Base-by-base conservation (phyloP, 2,329 filamentous ascomycete species). In the Alternaria atra region DNA sequence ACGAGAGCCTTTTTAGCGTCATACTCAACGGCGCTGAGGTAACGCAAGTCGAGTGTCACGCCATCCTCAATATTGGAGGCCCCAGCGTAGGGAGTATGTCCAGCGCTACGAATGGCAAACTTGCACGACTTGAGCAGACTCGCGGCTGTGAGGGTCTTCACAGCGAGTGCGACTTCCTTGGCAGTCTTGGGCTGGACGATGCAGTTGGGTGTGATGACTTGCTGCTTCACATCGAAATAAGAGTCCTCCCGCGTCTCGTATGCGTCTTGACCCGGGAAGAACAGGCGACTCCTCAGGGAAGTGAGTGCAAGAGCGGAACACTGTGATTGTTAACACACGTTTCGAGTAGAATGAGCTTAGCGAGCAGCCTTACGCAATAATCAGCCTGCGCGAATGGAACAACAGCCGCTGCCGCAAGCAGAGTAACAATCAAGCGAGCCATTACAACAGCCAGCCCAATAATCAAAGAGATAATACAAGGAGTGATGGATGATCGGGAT, bases 51-150 rank as follows among this genome's bases (percentile, higher is more conserved):
- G 15, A 75, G 60, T 1, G 71, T 74, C 3, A 77, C 68, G 5
- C 74, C 74, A 27, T 67, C 58, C 9, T 73, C 52, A 15, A 75
- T 74, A 9, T 74, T 74, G 0, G 71, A 71, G 7, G 69, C 67
- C 12, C 73, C 73, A 25, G 63, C 60, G 43, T 68, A 69, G 1
- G 65, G 67, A 5, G 65, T 70, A 30, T 74, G 72, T 15, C 73
- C 70, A 9, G 68, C 70, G 39, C 70, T 70, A 4, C 69, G 70
- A 27, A 73, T 64, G 0, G 71, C 71, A 32, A 73, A 71, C 12
- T 64, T 64, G 62, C 69, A 70, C 0, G 48, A 47, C 30, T 59
- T 64, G 4, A 34, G 15, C 3, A 32, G 42, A 30, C 48, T 58
- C 2, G 53, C 46, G 3, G 42, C 20, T 4, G 59, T 53, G 13